These are phyloP conservation scores for Cystobasidiaceae sp. DNA, from an alignment of 1,284 basidiomycete species.

Conservation along the genomic window DNA sequence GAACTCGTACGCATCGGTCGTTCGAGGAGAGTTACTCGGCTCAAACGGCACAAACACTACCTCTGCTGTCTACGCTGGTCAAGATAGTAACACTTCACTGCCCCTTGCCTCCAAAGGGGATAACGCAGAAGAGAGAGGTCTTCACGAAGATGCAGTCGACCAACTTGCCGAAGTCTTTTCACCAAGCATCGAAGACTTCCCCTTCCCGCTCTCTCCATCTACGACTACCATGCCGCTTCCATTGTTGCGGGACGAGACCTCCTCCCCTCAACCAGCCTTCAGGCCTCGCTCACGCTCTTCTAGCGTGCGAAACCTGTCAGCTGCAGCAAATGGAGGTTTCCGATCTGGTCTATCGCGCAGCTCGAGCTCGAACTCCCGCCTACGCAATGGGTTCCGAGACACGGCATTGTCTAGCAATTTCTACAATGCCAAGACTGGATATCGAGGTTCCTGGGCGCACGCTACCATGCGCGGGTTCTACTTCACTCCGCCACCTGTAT, in stretches of 20 bases:
- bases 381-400: background rate
- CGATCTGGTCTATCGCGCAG: background rate
- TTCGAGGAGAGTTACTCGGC: constrained; percentile 2
- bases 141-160: too few relatives aligned
- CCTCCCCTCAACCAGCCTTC: background rate
- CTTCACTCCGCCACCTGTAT: constrained; percentile 1
- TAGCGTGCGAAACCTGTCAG: background rate
- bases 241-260: background rate
- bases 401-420: constrained; percentile 14
- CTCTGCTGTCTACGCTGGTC: too few relatives aligned
- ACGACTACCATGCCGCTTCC: background rate
- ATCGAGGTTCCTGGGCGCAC: constrained; percentile 22
- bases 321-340: background rate
- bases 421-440: constrained; percentile 25
- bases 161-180: too few relatives aligned
- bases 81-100: background rate
- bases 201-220: background rate
- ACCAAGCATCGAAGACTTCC: too few relatives aligned
- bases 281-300: constrained; percentile 6
- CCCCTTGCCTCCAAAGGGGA: too few relatives aligned
- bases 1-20: constrained; percentile 22
- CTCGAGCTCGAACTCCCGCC: background rate
- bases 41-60: too few relatives aligned
- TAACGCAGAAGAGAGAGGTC: too few relatives aligned
- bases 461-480: constrained; percentile 29